A percentile compares a stretch with the other conserved stretches of the same genome.
These are phyloP conservation scores for Myriosclerotinia curreyana DNA, from an alignment of 2,329 filamentous ascomycete species.

Conservation along the genomic window DNA sequence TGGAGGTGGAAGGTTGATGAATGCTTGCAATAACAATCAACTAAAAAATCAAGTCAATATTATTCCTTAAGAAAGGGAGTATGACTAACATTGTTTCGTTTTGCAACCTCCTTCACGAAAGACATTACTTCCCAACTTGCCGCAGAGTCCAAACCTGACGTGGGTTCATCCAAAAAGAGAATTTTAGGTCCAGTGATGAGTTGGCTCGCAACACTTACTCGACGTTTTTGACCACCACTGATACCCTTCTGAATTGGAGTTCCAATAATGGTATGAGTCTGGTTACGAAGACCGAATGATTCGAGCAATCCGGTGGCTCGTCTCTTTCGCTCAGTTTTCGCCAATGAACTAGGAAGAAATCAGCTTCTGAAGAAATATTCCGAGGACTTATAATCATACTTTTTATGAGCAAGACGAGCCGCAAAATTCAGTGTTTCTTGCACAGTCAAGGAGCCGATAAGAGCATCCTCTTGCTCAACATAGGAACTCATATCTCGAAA, in stretches of 20 bases:
- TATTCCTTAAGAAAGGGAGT: too few relatives aligned
- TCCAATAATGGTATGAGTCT: slow-evolving; percentile 70
- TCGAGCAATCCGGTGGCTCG: slow-evolving; percentile 65
- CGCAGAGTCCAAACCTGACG: slow-evolving; percentile 76
- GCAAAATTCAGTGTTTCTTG: slow-evolving; percentile 77
- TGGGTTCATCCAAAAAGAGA: slow-evolving; percentile 84
- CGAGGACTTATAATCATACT: slow-evolving; percentile 41
- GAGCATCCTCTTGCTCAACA: slow-evolving; percentile 84
- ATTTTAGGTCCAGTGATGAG: slow-evolving; percentile 65
- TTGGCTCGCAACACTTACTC: slow-evolving; percentile 75
- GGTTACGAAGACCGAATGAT: slow-evolving; percentile 69
- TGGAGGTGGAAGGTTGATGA: slow-evolving; percentile 78
- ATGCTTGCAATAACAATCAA: slow-evolving; percentile 79
- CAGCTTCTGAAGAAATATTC: background rate
- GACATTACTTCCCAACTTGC: slow-evolving; percentile 59
- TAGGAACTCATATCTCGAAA: slow-evolving; percentile 70
- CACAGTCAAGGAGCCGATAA: slow-evolving; percentile 78
- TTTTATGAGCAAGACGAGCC: slow-evolving; percentile 61
- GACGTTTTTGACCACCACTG: slow-evolving; percentile 79
- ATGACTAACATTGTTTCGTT: slow-evolving; percentile 53
- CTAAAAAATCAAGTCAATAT: slow-evolving; percentile 49
- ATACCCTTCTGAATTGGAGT: slow-evolving; percentile 81
- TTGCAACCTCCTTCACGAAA: slow-evolving; percentile 50
- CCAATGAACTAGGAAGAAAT: slow-evolving; percentile 39
- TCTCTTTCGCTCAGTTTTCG: slow-evolving; percentile 54